Evolutionary conservation across 257 asterid genomes (phyloP).

Genomic region (Rhazya stricta): DNA sequence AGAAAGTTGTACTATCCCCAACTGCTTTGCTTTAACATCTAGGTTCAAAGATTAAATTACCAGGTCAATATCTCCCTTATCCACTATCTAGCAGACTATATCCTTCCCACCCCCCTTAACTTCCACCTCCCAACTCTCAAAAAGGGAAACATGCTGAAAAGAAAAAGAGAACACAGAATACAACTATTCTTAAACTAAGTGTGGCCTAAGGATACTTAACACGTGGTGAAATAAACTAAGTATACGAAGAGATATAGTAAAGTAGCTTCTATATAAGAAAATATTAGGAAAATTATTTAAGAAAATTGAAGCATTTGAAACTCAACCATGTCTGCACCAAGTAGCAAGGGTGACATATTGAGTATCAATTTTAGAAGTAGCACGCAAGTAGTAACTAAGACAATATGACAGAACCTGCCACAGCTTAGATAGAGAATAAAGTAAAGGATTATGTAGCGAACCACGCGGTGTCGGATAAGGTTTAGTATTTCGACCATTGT

Average conservation of each 20-base stretch:
- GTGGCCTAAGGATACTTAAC: too few relatives aligned
- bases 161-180: not conserved
- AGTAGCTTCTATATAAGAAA: not conserved
- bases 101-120: not conserved
- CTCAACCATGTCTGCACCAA: not conserved
- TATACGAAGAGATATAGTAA: not conserved
- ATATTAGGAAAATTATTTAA: not conserved
- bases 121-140: constrained; percentile 1
- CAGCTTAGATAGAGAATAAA: not conserved
- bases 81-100: not conserved
- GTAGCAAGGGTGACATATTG: not conserved
- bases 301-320: not conserved
- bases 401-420: not conserved
- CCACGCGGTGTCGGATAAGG: not conserved
- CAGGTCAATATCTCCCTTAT: not conserved
- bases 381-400: not conserved
- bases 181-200: too few relatives aligned
- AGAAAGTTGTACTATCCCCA: not conserved
- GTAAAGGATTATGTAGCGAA: not conserved
- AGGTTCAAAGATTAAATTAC: not conserved
- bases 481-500: too few relatives aligned
- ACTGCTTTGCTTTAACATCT: not conserved
- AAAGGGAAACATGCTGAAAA: not conserved
- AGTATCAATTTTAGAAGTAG: not conserved
- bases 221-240: not conserved